Percentiles rank a stretch among this genome's conserved stretches.
Evolutionary conservation across 768 basidiomycete species (phyloP).

Genomic region (Trametopsis cervina): DNA sequence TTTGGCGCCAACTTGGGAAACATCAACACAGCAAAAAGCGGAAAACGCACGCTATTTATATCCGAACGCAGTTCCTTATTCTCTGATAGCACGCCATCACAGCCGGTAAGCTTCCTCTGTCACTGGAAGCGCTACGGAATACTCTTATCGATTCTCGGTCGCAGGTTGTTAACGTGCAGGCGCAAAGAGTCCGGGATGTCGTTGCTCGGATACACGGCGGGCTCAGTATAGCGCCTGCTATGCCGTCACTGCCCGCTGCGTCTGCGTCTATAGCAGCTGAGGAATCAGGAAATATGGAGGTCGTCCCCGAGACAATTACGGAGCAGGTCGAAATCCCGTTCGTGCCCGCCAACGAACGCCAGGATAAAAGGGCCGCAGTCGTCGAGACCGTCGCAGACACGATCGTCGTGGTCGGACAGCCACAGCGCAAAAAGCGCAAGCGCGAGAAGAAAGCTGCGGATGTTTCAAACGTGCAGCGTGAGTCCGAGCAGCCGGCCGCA

Average conservation of each 20-base stretch:
- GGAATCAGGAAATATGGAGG: no score
- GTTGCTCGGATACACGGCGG: conserved; percentile 62
- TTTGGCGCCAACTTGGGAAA: conserved; percentile 1
- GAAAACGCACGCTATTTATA: not conserved
- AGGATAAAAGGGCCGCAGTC: conserved; percentile 22
- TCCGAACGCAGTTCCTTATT: conserved; percentile 2
- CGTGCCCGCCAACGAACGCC: conserved; percentile 60
- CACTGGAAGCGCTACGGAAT: no score
- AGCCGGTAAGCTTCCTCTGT: not conserved
- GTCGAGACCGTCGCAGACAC: conserved; percentile 39
- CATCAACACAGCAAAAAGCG: no score
- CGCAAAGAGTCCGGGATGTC: conserved; percentile 41
- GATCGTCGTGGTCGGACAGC: conserved; percentile 68
- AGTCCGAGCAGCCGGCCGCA: conserved; percentile 8
- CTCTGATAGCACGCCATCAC: not conserved
- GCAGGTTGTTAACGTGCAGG: conserved; percentile 14
- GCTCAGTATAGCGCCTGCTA: conserved; percentile 50
- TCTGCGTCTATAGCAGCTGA: conserved; percentile 1
- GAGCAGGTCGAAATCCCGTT: conserved; percentile 72
- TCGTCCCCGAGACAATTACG: no score
- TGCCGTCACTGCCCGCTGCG: conserved; percentile 24
- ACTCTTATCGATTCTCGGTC: no score
- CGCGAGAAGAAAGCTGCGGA: conserved; percentile 29
- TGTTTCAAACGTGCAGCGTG: conserved; percentile 9
- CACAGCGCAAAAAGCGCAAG: conserved; percentile 59